A percentile compares a stretch with the other conserved stretches of the same genome.
phyloP scores from a whole-genome alignment of 2,329 filamentous ascomycete species.

The Fusarium oligoseptatum region DNA sequence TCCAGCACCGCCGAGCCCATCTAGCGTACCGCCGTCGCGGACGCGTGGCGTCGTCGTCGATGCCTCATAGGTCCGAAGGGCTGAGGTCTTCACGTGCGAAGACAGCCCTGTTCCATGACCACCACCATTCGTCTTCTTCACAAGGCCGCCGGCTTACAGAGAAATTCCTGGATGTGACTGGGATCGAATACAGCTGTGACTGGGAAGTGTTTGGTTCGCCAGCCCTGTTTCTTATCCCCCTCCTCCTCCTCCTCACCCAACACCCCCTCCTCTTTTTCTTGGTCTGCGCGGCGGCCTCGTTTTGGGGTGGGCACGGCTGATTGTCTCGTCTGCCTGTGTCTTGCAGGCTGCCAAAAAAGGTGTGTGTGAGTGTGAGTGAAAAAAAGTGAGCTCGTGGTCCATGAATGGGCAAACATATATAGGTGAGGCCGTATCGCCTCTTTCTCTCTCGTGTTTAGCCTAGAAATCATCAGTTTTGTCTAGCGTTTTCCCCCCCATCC shows the following conservation, averaged over 20 bases:
- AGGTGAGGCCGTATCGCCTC: slow-evolving; percentile 26
- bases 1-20: slow-evolving; percentile 31
- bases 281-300: slow-evolving; percentile 32
- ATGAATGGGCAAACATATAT: slow-evolving; percentile 33
- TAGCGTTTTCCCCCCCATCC: slow-evolving; percentile 31
- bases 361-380: slow-evolving; percentile 12
- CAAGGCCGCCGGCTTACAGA: slow-evolving; percentile 33
- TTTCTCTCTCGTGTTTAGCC: slow-evolving; percentile 12
- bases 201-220: slow-evolving; percentile 12
- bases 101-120: slow-evolving; percentile 43
- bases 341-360: slow-evolving; percentile 25
- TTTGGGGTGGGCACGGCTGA: slow-evolving; percentile 29
- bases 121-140: slow-evolving; percentile 38
- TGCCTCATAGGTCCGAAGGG: slow-evolving; percentile 37
- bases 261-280: slow-evolving; percentile 3
- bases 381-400: slow-evolving; percentile 11
- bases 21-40: slow-evolving; percentile 28
- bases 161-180: slow-evolving; percentile 41
- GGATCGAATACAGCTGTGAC: slow-evolving; percentile 29
- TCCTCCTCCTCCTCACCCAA: slow-evolving; percentile 11
- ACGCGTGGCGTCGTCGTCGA: slow-evolving; percentile 44
- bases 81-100: slow-evolving; percentile 44
- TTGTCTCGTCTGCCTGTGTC: slow-evolving; percentile 35
- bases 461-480: slow-evolving; percentile 12
- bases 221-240: slow-evolving; percentile 30